Conservation (phyloP, 441 rosid species). For the Euphorbia neoarborescens region DNA sequence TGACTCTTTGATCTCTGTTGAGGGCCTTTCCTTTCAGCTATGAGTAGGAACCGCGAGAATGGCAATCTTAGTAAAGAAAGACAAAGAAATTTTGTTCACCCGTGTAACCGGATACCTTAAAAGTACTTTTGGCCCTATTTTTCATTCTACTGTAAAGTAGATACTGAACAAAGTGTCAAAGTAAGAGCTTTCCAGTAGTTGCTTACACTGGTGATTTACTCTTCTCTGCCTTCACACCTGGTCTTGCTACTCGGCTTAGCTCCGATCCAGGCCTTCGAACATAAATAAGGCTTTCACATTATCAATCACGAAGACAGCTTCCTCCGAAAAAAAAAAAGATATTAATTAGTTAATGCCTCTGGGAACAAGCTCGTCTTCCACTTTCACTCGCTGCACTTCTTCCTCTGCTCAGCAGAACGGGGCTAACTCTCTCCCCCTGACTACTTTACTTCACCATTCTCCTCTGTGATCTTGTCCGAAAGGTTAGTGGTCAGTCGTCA, state of each 20-base stretch:
- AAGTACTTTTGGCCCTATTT: too few species aligned
- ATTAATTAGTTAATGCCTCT: not conserved
- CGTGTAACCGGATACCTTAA: too few species aligned
- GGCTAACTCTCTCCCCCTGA: not conserved
- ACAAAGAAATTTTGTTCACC: not conserved
- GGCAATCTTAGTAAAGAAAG: not conserved
- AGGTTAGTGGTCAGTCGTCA: too few species aligned
- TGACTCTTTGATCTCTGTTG: not conserved
- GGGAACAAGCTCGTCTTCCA: not conserved
- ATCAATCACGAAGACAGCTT: not conserved
- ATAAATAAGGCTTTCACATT: not conserved
- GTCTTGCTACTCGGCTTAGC: not conserved
- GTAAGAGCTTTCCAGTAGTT: not conserved
- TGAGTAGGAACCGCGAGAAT: not conserved
- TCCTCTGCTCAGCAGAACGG: slow-evolving; percentile 1
- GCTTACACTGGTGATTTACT: not conserved
- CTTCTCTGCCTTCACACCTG: not conserved
- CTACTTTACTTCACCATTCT: too few species aligned
- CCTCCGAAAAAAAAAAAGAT: not conserved
- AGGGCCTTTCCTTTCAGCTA: not conserved
- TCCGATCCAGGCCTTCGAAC: not conserved
- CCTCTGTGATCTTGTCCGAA: too few species aligned
- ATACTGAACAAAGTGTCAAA: not conserved
- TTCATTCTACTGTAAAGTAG: not conserved
- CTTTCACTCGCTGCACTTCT: not conserved